Evolutionary conservation across 257 asterid species (phyloP).

Genomic region (Striga asiatica): DNA sequence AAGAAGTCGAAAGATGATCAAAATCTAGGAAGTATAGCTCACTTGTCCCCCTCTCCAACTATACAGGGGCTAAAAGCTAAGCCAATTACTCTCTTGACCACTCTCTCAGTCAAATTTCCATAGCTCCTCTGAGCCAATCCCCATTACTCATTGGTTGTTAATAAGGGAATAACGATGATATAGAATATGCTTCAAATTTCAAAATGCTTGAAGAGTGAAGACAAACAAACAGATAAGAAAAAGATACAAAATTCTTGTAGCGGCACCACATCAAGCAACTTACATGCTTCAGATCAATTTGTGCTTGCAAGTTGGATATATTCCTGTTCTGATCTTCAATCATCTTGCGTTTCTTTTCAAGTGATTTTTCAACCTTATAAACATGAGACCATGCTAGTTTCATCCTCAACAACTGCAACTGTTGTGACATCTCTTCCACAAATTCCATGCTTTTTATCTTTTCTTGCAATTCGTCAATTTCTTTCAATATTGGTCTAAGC

Average conservation of each 20-base stretch:
- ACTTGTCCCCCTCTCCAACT: neutral
- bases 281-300: constrained; percentile 60
- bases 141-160: neutral
- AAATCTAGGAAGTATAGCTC: neutral
- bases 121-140: neutral
- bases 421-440: constrained; percentile 70
- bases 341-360: constrained; percentile 33
- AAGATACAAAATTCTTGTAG: neutral
- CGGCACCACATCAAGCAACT: constrained; percentile 17
- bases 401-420: constrained; percentile 53
- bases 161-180: neutral
- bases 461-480: constrained; percentile 71
- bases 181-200: neutral
- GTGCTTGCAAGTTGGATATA: constrained; percentile 51
- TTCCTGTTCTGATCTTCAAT: constrained; percentile 52
- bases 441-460: constrained; percentile 72
- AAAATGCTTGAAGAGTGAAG: constrained; percentile 3
- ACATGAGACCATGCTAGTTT: constrained; percentile 96
- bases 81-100: constrained; percentile 6
- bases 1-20: neutral
- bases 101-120: constrained; percentile 4
- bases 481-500: constrained; percentile 58
- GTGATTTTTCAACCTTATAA: constrained; percentile 54
- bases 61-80: neutral
- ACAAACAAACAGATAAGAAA: constrained; percentile 7